phyloP scores from a whole-genome alignment of 768 basidiomycete species.

The Gloeopeniophorella convolvens region DNA sequence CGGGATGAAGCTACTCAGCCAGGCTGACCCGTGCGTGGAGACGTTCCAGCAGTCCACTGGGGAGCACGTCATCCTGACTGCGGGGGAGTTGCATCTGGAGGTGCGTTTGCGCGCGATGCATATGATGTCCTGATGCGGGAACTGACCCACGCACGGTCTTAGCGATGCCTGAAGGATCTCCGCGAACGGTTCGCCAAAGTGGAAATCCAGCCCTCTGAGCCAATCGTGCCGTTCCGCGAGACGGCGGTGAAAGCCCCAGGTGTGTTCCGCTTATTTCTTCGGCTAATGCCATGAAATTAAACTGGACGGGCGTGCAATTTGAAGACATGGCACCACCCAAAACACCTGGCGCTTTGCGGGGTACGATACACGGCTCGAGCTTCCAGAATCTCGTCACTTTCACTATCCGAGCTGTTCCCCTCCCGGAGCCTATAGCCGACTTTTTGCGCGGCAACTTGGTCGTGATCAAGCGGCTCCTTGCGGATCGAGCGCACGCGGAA shows the following conservation, averaged over 20 bases:
- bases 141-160: not conserved
- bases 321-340: conserved; percentile 87
- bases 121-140: not conserved
- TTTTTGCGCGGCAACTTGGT: conserved; percentile 73
- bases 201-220: conserved; percentile 88
- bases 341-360: conserved; percentile 59
- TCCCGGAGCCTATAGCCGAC: conserved; percentile 63
- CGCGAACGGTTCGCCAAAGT: conserved; percentile 91
- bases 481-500: conserved; percentile 30
- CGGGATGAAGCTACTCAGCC: conserved; percentile 83
- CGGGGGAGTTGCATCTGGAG: conserved; percentile 94
- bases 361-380: conserved; percentile 68
- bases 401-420: conserved; percentile 73
- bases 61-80: conserved; percentile 93
- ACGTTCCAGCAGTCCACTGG: conserved; percentile 96
- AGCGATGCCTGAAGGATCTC: conserved; percentile 97
- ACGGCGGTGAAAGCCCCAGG: conserved; percentile 80
- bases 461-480: conserved; percentile 55
- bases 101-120: conserved; percentile 33
- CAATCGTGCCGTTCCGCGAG: conserved; percentile 97
- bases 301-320: conserved; percentile 1
- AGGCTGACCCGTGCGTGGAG: conserved; percentile 96
- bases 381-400: conserved; percentile 71
- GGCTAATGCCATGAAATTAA: no score
- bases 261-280: conserved; percentile 29